Conservation (phyloP, 2,329 filamentous ascomycete genomes). For the Phaeosphaeriaceae sp. region DNA sequence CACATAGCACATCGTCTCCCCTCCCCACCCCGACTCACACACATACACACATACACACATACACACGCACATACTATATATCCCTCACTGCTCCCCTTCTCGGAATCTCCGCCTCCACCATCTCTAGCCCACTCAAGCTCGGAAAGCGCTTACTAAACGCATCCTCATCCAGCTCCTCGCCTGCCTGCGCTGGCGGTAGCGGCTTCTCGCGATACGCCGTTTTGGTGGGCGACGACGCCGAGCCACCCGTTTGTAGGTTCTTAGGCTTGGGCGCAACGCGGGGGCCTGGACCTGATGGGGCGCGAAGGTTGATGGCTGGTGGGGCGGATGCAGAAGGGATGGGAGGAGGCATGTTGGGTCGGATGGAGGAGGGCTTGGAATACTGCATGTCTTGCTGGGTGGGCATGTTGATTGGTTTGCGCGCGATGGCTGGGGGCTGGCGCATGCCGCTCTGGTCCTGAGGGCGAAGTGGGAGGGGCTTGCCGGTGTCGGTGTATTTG, state of each 20-base stretch:
- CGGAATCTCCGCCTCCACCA: slow-evolving; percentile 74
- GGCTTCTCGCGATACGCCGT: slow-evolving; percentile 29
- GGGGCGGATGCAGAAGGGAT: slow-evolving; percentile 42
- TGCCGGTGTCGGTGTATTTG: slow-evolving; percentile 69
- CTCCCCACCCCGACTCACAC: too few species aligned
- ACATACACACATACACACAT: not conserved
- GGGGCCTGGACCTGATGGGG: slow-evolving; percentile 50
- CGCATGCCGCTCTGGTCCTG: slow-evolving; percentile 32
- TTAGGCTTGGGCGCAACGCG: slow-evolving; percentile 67
- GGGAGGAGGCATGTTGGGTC: slow-evolving; percentile 29
- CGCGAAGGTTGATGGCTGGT: slow-evolving; percentile 37
- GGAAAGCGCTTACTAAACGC: slow-evolving; percentile 88
- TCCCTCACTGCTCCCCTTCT: slow-evolving; percentile 25
- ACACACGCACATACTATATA: slow-evolving; percentile 9
- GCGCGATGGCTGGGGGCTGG: slow-evolving; percentile 34
- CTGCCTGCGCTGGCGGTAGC: slow-evolving; percentile 35
- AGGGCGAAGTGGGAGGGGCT: slow-evolving; percentile 39
- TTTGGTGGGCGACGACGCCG: slow-evolving; percentile 20
- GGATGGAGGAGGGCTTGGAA: slow-evolving; percentile 31
- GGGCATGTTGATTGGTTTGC: slow-evolving; percentile 58
- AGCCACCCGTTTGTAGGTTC: slow-evolving; percentile 59
- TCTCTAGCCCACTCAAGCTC: slow-evolving; percentile 82
- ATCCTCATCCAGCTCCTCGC: slow-evolving; percentile 68
- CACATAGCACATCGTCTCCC: too few species aligned
- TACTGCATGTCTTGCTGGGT: slow-evolving; percentile 35